Evolutionary conservation across 352 stramenopile species (phyloP), one percentile per base, ranked within the genome.

Genomic region (Blastocystis hominis): DNA sequence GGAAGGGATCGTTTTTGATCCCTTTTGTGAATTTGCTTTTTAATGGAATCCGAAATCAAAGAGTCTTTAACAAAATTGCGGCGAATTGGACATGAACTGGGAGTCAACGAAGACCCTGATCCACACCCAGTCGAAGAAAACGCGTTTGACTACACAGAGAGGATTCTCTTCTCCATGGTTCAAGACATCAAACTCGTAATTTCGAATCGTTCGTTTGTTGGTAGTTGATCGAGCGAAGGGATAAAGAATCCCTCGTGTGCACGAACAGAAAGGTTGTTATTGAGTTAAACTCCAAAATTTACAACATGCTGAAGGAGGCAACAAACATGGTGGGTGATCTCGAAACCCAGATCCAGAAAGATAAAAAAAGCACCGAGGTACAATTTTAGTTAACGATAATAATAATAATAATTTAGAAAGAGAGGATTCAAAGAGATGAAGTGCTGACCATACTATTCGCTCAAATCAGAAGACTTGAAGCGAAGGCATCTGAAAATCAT

Each of bases 181-280:
- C 47, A 68, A 17, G 47, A 84, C 34, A n/a, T 84, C 53, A 84
- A 84, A 34, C 17, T 68, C 38, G 62, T 72, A 9, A 6, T 34
- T 72, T 15, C 34, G 5, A 46, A 20, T 15, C 24, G 6, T 7
- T 44, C 38, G 1, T 20, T 72, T 17, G 20, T 46, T 17, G 10
- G 30, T 72, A 72, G 34, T n/a, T 84, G 3, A 84, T 84, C 36
- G 24, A 42, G 15, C 17, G 40, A 54, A 5, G 72, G 38, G 72
- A 84, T 40, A 84, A 84, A 30, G 72, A 84, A 30, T 84, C 72
- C 7, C 53, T 84, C 4, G 50, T 84, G 6, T 84, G 72, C 34
- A 84, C 72, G 3, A 64, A 84, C 46, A 34, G 72, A 50, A 56
- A 53, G 4, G 38, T 1, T 24, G 72, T 84, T 6, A 84, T 84